These are phyloP conservation scores for Jackrogersella minutella DNA, from an alignment of 495 filamentous ascomycete genomes.

Conservation along the genomic window DNA sequence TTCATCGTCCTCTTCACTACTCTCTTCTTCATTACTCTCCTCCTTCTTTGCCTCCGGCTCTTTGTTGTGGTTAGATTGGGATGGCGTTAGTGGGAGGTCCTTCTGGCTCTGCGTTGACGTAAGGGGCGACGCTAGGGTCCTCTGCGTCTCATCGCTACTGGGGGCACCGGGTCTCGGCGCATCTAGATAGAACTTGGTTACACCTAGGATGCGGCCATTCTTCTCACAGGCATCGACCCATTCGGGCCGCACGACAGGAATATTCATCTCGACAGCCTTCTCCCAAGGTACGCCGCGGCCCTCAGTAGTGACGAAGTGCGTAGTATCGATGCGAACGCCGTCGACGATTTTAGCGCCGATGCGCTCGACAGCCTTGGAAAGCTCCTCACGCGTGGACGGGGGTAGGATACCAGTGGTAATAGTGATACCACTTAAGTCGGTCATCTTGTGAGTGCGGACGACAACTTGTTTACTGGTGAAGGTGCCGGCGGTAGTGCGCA, in stretches of 20 bases:
- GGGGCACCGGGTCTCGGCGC: constrained; percentile 59
- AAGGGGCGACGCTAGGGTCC: constrained; percentile 29
- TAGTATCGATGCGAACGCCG: constrained; percentile 93
- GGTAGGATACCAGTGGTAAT: constrained; percentile 91
- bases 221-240: constrained; percentile 96
- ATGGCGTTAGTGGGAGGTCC: constrained; percentile 47
- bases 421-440: constrained; percentile 93
- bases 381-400: constrained; percentile 72
- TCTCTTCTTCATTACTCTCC: constrained; percentile 26
- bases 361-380: constrained; percentile 77
- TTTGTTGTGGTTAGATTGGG: constrained; percentile 33
- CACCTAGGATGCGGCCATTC: constrained; percentile 91
- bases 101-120: constrained; percentile 39
- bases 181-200: constrained; percentile 94
- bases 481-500: constrained; percentile 90
- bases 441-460: constrained; percentile 98
- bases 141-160: constrained; percentile 41
- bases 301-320: constrained; percentile 98
- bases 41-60: constrained; percentile 34
- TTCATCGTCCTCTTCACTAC: constrained; percentile 24
- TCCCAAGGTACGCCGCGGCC: constrained; percentile 91
- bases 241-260: constrained; percentile 96
- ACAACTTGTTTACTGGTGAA: constrained; percentile 82
- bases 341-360: constrained; percentile 95
- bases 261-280: constrained; percentile 96